A percentile compares a stretch with the other conserved stretches of the same genome.
phyloP scores from a whole-genome alignment of 2,329 filamentous ascomycete genomes.

The Fusarium scirpi region DNA sequence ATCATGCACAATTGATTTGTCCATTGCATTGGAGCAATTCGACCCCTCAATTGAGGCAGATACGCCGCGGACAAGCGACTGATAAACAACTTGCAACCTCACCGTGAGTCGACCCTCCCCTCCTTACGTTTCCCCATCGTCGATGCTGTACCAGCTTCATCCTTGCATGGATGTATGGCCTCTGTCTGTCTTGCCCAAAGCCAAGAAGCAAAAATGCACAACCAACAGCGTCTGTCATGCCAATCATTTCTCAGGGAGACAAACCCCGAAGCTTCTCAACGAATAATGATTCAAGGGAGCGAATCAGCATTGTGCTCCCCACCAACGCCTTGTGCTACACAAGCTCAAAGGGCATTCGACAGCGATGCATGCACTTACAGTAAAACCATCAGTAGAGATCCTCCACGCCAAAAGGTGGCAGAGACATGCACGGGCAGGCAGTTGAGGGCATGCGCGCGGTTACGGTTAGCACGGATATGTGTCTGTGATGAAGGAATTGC shows the following conservation, averaged over 20 bases:
- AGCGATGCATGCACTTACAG: neutral
- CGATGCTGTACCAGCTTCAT: neutral
- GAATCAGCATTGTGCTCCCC: neutral
- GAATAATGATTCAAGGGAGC: neutral
- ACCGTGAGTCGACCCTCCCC: neutral
- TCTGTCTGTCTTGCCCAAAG: neutral
- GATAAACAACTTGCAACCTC: neutral
- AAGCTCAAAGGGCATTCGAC: neutral
- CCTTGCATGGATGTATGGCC: neutral
- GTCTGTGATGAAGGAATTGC: neutral
- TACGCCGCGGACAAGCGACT: neutral
- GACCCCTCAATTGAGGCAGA: neutral
- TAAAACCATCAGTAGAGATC: neutral
- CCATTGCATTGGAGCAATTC: neutral
- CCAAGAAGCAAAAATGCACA: neutral
- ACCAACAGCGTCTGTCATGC: neutral
- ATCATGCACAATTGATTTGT: neutral
- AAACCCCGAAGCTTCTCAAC: neutral
- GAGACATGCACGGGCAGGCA: neutral
- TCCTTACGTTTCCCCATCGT: neutral
- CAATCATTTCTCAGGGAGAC: accelerated
- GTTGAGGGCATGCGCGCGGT: neutral
- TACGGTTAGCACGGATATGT: neutral
- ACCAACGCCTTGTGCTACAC: slow-evolving; percentile 2
- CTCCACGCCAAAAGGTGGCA: neutral